phyloP scores from a whole-genome alignment of 1,139 yeast species.

The Debaryomyces coudertii region DNA sequence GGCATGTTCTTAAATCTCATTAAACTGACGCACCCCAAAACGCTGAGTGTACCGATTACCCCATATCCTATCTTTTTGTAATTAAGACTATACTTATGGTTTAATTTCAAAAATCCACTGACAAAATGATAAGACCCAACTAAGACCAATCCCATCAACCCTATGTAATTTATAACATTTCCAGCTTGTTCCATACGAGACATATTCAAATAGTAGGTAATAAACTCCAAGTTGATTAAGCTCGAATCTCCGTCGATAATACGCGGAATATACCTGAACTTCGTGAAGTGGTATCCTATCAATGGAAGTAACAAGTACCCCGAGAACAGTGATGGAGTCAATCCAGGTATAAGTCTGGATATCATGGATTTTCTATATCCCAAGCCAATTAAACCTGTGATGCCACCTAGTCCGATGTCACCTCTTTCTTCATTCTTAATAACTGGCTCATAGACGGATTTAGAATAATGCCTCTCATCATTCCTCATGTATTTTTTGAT shows the following conservation, averaged over 20 bases:
- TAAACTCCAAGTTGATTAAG: conserved; percentile 55
- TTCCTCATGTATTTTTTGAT: conserved; percentile 29
- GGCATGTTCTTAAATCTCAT: conserved; percentile 22
- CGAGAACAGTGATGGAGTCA: conserved; percentile 57
- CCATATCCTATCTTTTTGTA: conserved; percentile 42
- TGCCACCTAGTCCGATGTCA: conserved; percentile 62
- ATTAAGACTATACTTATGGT: conserved; percentile 28
- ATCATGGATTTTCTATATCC: conserved; percentile 54
- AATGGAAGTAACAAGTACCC: conserved; percentile 60
- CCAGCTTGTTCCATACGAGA: conserved; percentile 22
- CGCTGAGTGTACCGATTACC: conserved; percentile 28
- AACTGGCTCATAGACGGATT: conserved; percentile 19
- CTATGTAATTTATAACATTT: conserved; percentile 23
- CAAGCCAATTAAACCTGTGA: conserved; percentile 54
- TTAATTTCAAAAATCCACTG: conserved; percentile 39
- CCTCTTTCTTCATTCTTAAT: conserved; percentile 33
- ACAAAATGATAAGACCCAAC: conserved; percentile 38
- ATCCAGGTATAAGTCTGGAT: conserved; percentile 32
- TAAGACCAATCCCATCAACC: conserved; percentile 27
- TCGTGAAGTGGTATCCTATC: conserved; percentile 48
- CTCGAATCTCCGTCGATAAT: conserved; percentile 67
- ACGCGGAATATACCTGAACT: conserved; percentile 54
- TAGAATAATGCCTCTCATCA: conserved; percentile 10
- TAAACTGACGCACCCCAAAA: conserved; percentile 31
- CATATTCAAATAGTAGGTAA: conserved; percentile 45